A percentile compares a stretch with the other conserved stretches of the same genome.
Evolutionary conservation across 441 rosid genomes (phyloP).

Genomic region (Erodium trifolium): DNA sequence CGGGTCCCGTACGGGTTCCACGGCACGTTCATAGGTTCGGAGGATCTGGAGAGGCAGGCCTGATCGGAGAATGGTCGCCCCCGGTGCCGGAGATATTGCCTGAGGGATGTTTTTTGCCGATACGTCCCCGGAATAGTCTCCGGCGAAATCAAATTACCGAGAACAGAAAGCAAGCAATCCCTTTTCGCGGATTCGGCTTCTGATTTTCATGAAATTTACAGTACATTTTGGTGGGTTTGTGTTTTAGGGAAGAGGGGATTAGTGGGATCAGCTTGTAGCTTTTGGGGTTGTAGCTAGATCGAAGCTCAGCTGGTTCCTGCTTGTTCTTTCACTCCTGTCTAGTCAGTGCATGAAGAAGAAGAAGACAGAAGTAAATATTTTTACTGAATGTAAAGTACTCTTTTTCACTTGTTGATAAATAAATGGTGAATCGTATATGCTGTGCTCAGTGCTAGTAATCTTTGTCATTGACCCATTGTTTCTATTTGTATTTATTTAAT

Average conservation of each 20-base stretch:
- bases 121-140: not conserved
- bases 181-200: not conserved
- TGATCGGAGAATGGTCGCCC: not conserved
- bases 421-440: too few relatives aligned
- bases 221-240: not conserved
- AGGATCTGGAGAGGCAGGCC: slow-evolving; percentile 9
- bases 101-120: not conserved
- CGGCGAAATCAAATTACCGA: not conserved
- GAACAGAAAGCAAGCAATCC: not conserved
- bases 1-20: slow-evolving; percentile 91
- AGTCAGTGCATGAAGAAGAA: not conserved
- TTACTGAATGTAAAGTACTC: not conserved
- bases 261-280: not conserved
- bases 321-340: not conserved
- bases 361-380: too few relatives aligned
- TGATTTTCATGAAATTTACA: too few relatives aligned
- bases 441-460: too few relatives aligned
- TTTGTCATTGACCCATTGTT: too few relatives aligned
- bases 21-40: slow-evolving; percentile 56
- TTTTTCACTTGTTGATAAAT: too few relatives aligned
- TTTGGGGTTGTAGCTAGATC: too few relatives aligned
- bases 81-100: not conserved
- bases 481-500: too few relatives aligned
- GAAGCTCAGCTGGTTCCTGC: not conserved
- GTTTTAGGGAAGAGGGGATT: not conserved